Percentiles rank a stretch among this genome's conserved stretches.
phyloP scores from a whole-genome alignment of 768 basidiomycete species.

The Chalciporus chontae region DNA sequence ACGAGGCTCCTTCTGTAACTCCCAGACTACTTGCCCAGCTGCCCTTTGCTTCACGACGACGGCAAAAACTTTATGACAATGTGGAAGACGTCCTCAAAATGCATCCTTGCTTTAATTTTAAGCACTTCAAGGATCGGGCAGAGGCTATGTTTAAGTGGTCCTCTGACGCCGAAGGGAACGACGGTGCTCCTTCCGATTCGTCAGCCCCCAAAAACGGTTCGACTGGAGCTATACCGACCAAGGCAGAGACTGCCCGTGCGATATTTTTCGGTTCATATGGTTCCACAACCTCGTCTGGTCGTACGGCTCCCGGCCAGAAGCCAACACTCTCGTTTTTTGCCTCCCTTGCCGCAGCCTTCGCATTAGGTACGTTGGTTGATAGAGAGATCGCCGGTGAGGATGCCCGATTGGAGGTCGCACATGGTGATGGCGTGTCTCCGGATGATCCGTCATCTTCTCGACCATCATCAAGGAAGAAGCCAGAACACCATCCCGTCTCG shows the following conservation, averaged over 20 bases:
- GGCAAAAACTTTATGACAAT: constrained; percentile 36
- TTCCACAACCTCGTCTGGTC: constrained; percentile 9
- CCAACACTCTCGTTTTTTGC: constrained; percentile 49
- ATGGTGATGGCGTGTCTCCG: constrained; percentile 13
- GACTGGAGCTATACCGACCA: constrained; percentile 17
- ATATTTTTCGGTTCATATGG: constrained; percentile 28
- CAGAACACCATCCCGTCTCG: constrained; percentile 11
- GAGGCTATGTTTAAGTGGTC: constrained; percentile 44
- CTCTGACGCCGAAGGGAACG: constrained; percentile 27
- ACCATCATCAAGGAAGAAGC: constrained; percentile 20
- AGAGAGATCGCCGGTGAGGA: constrained; percentile 28
- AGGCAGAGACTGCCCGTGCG: constrained; percentile 27
- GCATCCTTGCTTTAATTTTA: constrained; percentile 49
- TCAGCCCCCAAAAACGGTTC: constrained; percentile 31
- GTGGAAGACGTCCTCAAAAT: constrained; percentile 43
- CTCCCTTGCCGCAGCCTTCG: constrained; percentile 53
- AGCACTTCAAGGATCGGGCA: constrained; percentile 42
- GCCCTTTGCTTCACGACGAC: constrained; percentile 35
- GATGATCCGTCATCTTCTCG: constrained; percentile 25
- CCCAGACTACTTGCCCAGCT: constrained; percentile 37
- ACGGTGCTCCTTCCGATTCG: constrained; percentile 10
- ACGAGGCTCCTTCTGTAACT: constrained; percentile 33
- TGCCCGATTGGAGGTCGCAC: constrained; percentile 21
- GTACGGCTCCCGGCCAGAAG: constrained; percentile 10
- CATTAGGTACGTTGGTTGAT: constrained; percentile 49